Base-by-base conservation (phyloP, 2,329 filamentous ascomycete species). In the Zasmidium cellare region DNA sequence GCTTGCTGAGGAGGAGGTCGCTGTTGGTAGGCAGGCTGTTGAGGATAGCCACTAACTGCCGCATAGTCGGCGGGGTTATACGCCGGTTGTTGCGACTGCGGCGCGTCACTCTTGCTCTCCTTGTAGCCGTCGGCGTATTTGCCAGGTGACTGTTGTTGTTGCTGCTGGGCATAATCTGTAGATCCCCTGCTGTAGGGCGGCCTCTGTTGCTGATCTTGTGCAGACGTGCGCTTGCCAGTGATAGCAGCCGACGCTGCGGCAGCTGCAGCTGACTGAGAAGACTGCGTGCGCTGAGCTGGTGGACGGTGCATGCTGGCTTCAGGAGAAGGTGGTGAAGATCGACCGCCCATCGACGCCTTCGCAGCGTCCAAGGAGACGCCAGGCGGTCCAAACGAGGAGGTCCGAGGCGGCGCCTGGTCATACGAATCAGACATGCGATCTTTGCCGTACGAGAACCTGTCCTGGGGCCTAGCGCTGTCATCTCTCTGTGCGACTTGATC, bases 21-120 rank as follows among this genome's bases (percentile, higher is more conserved):
- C 80, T 53, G 76, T 74, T 50, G 76, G 53, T 63, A 74, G 58
- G 70, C 63, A 56, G 72, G 71, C 69, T 75, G 72, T 14, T 56
- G 53, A 18, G 60, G 53, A 28, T 62, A 65, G 44, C 61, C 63
- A 16, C 57, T 53, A 31, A 79, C 76, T 51, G 75, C 74, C 58
- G 87, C 88, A 72, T 92, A 94, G 62, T 88, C 87, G 22, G 85
- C 85, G 24, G 90, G 90, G 71, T 94, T 90, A 72, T 94, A 94
- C 20, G 79, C 77, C 46, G 75, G 76, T 56, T 76, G 79, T 20
- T 79, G 77, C 49, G 75, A 76, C 56, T 76, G 79, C 52, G 74
- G 70, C 65, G 67, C 53, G 18, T 58, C 56, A 45, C 58, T 60
- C 51, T 68, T 67, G 57, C 66, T 66, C 51, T 65, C 67, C 25